A percentile compares a stretch with the other conserved stretches of the same genome.
Evolutionary conservation across 2,329 filamentous ascomycete species (phyloP).

Genomic region (Aplosporella prunicola): DNA sequence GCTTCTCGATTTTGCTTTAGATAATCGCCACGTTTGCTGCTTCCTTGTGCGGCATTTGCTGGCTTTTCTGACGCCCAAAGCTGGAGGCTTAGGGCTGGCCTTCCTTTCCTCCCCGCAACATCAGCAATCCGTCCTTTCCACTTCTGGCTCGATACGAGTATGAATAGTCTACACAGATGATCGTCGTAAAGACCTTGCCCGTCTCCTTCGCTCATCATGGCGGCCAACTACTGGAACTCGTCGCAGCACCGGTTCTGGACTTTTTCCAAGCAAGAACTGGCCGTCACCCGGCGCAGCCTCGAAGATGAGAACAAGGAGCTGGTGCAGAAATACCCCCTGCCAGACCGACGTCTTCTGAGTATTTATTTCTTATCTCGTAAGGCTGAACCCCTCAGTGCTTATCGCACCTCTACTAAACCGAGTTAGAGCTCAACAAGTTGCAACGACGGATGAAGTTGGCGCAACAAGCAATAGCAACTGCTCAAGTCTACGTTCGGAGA

Average conservation of each 20-base stretch:
- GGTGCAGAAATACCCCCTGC: constrained; percentile 70
- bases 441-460: constrained; percentile 75
- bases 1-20: no score
- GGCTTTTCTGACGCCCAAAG: no score
- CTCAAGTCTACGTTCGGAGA: constrained; percentile 87
- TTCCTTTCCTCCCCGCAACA: no score
- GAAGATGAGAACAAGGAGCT: constrained; percentile 66
- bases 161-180: no score
- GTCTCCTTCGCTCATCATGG: constrained; percentile 47
- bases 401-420: constrained; percentile 73
- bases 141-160: no score
- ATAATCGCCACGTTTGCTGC: no score
- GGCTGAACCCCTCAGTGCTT: constrained; percentile 61
- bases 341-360: constrained; percentile 70
- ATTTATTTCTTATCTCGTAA: constrained; percentile 88
- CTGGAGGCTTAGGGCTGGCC: no score
- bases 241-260: constrained; percentile 87
- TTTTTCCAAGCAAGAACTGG: constrained; percentile 73
- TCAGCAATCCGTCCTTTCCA: background rate
- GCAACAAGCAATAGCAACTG: constrained; percentile 88
- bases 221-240: constrained; percentile 94
- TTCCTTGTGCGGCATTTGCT: no score
- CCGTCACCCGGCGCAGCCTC: constrained; percentile 63
- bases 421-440: constrained; percentile 66
- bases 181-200: no score